Evolutionary conservation across 148 eudicot species (phyloP), one percentile per base, ranked within the genome.

Genomic region (Silene latifolia): DNA sequence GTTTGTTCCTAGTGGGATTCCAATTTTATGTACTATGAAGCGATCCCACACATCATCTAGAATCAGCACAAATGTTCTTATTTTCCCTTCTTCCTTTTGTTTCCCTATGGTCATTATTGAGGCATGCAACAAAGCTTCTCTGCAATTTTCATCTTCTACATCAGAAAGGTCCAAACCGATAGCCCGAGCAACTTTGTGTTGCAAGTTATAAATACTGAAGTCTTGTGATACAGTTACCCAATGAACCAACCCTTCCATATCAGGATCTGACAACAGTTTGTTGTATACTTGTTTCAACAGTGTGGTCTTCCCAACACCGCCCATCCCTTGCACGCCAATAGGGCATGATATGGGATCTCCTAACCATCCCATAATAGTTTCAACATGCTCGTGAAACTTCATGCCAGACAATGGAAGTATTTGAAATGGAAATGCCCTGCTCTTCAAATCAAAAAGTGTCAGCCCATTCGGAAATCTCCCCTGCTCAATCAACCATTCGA

Each of bases 1-100:
- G n/a, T 18, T 17, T n/a, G 7, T 14, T 56, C 20, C 70, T 60
- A 46, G 14, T 25, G 15, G 71, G 51, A 77, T 48, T 64, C 80
- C 75, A 23, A 77, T 53, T 35, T 69, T 15, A 2, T 63, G 14
- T 2, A 70, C 23, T 14, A 19, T 15, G 46, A 77, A 61, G 15
- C 10, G 18, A 8, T 77, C 64, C 75, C 80, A 77, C 64, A 77
- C 27, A 21, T 77, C 80, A 39, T 77, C 80, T 17, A 77, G 48
- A 12, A 77, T n/a, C 17, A 78, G 68, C 69, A 73, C 76, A 73
- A 25, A 15, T 62, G 59, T 64, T 42, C 75, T 23, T 18, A 24
- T 44, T 46, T 73, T 74, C 11, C 46, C 59, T 17, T 44, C 10
- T 24, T 65, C 63, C 63, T 64, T 29, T 74, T 24, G 20, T 65